phyloP scores from a whole-genome alignment of 106 monocot genomes.

The Allium cepa region DNA sequence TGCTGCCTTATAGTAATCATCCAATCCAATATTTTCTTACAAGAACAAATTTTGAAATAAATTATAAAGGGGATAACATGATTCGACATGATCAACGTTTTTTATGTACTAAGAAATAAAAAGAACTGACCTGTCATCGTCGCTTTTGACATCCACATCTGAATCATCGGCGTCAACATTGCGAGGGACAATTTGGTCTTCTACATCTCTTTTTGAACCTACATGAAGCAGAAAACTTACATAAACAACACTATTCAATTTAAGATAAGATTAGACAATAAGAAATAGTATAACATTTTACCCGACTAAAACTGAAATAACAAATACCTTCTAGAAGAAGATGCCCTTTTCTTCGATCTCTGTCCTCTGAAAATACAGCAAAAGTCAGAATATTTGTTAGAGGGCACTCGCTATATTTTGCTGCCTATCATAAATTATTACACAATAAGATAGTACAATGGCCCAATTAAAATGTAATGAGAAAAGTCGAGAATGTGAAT shows the following conservation, averaged over 20 bases:
- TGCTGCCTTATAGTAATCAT: too few species aligned
- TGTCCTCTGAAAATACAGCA: conserved; percentile 58
- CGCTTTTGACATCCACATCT: conserved; percentile 79
- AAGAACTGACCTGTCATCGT: conserved; percentile 71
- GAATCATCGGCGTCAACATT: conserved; percentile 96
- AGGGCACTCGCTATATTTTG: too few species aligned
- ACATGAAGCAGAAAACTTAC: background rate
- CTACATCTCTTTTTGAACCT: conserved; percentile 73
- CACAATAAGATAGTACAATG: too few species aligned
- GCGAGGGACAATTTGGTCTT: conserved; percentile 75
- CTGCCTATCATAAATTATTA: too few species aligned
- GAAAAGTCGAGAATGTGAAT: too few species aligned
- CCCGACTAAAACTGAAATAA: conserved; percentile 1
- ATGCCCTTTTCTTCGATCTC: conserved; percentile 78
- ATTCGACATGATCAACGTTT: too few species aligned
- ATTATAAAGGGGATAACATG: too few species aligned
- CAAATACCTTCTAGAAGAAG: conserved; percentile 76
- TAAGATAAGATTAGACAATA: too few species aligned
- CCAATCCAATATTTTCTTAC: too few species aligned
- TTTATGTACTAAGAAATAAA: too few species aligned
- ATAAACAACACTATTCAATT: background rate
- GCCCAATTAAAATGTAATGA: too few species aligned
- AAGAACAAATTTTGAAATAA: too few species aligned
- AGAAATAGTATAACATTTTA: background rate
- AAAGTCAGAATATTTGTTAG: background rate